Percentiles rank a stretch among this genome's conserved stretches.
phyloP scores from a whole-genome alignment of 2,329 filamentous ascomycete genomes.

The Trichoderma koningii region DNA sequence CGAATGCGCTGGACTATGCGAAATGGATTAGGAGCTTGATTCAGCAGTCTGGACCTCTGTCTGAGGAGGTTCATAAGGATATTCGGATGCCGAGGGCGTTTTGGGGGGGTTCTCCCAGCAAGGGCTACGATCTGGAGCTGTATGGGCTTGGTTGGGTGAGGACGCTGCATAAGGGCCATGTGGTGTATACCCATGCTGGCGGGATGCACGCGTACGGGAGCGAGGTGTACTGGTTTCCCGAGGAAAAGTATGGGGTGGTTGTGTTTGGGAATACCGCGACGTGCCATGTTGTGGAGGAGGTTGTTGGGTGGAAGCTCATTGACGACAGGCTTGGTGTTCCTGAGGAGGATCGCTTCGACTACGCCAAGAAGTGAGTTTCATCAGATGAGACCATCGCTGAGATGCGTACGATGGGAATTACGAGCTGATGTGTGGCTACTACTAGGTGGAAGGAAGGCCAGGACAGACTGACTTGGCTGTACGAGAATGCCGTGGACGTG shows the following conservation, averaged over 20 bases:
- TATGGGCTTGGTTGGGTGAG: slow-evolving; percentile 40
- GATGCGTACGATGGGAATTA: not conserved
- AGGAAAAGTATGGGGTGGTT: slow-evolving; percentile 38
- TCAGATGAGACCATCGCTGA: not conserved
- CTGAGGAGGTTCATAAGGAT: slow-evolving; percentile 34
- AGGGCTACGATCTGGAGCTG: slow-evolving; percentile 30
- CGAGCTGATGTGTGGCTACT: not conserved
- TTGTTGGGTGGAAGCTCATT: slow-evolving; percentile 37
- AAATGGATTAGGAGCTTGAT: slow-evolving; percentile 55
- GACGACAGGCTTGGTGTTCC: slow-evolving; percentile 37
- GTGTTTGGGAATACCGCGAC: slow-evolving; percentile 47
- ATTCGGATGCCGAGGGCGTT: slow-evolving; percentile 40
- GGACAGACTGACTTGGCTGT: slow-evolving; percentile 23
- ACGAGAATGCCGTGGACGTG: slow-evolving; percentile 39
- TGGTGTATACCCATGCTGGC: slow-evolving; percentile 39
- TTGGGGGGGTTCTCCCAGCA: not conserved
- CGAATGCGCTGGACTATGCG: slow-evolving; percentile 52
- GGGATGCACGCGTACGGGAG: slow-evolving; percentile 35
- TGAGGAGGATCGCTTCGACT: slow-evolving; percentile 30
- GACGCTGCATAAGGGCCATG: slow-evolving; percentile 34
- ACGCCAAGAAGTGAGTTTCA: slow-evolving; percentile 31
- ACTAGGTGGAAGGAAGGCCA: slow-evolving; percentile 3
- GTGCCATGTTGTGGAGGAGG: slow-evolving; percentile 38
- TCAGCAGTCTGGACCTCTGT: slow-evolving; percentile 34
- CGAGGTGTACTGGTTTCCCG: slow-evolving; percentile 40